These are phyloP conservation scores for Pythium guiyangense DNA, from an alignment of 352 stramenopile species.

Conservation along the genomic window DNA sequence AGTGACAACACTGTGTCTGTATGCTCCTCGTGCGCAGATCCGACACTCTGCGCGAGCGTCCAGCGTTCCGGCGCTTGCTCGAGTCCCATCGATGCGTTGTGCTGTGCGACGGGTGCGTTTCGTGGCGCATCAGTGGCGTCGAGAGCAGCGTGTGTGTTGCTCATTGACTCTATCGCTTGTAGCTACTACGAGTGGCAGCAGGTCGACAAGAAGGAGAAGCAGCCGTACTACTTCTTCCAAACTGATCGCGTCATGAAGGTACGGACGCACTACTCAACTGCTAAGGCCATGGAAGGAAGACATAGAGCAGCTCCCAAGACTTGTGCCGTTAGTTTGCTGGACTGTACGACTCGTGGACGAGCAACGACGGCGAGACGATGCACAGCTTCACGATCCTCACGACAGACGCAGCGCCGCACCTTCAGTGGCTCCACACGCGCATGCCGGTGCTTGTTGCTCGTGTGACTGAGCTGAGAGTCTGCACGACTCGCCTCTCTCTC, in stretches of 20 bases:
- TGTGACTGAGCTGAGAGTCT: neutral
- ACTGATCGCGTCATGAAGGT: conserved; percentile 49
- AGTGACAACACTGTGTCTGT: neutral
- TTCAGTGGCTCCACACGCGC: conserved; percentile 84
- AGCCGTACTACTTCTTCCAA: conserved; percentile 87
- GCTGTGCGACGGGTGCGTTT: conserved; percentile 62
- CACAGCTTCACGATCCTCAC: conserved; percentile 88
- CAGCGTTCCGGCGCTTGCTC: conserved; percentile 70
- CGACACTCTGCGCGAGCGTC: conserved; percentile 62
- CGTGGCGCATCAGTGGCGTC: neutral
- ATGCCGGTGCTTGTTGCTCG: conserved; percentile 51
- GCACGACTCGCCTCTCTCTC: neutral
- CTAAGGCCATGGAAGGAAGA: too few species aligned
- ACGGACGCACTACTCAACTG: neutral
- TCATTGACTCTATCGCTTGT: neutral
- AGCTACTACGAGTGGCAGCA: conserved; percentile 92
- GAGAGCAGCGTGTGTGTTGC: neutral
- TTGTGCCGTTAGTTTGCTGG: conserved; percentile 57
- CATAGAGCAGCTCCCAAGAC: too few species aligned
- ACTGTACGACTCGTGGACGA: conserved; percentile 81
- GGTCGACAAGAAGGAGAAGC: conserved; percentile 82
- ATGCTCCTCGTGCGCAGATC: conserved; percentile 28
- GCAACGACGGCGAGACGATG: conserved; percentile 58
- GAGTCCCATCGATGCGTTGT: conserved; percentile 77
- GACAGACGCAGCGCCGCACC: conserved; percentile 50